Evolutionary conservation across 495 filamentous ascomycete species (phyloP).

Genomic region (Delitschia confertaspora): DNA sequence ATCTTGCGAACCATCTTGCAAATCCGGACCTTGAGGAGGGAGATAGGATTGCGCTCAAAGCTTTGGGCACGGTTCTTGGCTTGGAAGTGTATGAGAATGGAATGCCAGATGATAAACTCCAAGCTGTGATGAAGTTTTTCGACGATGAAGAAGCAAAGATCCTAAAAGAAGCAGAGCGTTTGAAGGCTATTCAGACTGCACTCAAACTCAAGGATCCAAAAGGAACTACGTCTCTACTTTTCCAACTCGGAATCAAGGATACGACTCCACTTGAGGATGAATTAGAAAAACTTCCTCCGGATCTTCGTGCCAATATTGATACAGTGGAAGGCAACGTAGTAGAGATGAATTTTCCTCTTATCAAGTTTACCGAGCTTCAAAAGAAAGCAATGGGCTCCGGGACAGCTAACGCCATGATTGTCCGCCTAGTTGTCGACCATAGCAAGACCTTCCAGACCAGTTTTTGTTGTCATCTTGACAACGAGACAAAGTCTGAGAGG

Average conservation of each 20-base stretch:
- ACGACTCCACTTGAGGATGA: conserved; percentile 19
- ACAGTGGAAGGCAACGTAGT: conserved; percentile 21
- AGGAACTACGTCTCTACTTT: conserved; percentile 16
- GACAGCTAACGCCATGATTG: conserved; percentile 13
- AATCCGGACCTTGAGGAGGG: conserved; percentile 2
- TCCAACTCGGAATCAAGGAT: conserved; percentile 15
- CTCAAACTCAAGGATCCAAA: conserved; percentile 16
- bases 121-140: conserved; percentile 11
- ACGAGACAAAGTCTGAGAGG: conserved; percentile 3
- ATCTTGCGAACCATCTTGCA: conserved; percentile 12
- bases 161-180: conserved; percentile 12
- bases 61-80: conserved; percentile 5
- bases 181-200: conserved; percentile 8
- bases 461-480: conserved; percentile 30
- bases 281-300: conserved; percentile 14
- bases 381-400: conserved; percentile 13
- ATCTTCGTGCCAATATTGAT: conserved; percentile 14
- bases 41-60: conserved; percentile 10
- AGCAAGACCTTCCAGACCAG: conserved; percentile 1
- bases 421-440: conserved; percentile 11
- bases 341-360: conserved; percentile 27
- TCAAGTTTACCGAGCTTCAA: conserved; percentile 10
- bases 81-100: conserved; percentile 7
- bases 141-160: conserved; percentile 6
- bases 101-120: conserved; percentile 8